A percentile compares a stretch with the other conserved stretches of the same genome.
Conservation (phyloP, 2,329 filamentous ascomycete genomes). For the Myriosclerotinia duriaeana region DNA sequence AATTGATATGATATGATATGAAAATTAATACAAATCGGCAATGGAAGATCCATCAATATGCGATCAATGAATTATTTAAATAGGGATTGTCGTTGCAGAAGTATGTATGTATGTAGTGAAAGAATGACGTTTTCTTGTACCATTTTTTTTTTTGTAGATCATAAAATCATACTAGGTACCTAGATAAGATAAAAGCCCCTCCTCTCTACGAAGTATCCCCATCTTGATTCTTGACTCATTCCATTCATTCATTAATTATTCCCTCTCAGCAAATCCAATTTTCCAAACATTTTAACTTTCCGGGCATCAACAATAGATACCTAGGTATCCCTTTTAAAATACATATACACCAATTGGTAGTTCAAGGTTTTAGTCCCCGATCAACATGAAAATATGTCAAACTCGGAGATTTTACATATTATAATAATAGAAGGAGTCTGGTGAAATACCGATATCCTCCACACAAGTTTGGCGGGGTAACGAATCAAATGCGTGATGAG, state of each 20-base stretch:
- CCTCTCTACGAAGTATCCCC: too few species aligned
- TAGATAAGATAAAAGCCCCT: too few species aligned
- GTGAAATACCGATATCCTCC: too few species aligned
- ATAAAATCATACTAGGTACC: too few species aligned
- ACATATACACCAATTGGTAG: too few species aligned
- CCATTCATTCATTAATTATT: too few species aligned
- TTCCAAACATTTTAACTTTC: slow-evolving; percentile 1
- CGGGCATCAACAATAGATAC: slow-evolving; percentile 4
- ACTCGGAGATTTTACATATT: not conserved
- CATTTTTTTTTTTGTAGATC: not conserved
- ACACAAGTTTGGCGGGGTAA: slow-evolving; percentile 2
- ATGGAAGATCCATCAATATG: too few species aligned
- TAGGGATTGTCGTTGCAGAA: too few species aligned
- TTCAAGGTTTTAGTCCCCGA: too few species aligned
- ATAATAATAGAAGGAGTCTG: not conserved
- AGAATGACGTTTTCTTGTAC: too few species aligned
- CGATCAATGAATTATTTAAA: too few species aligned
- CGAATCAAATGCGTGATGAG: not conserved
- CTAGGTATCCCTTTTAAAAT: not conserved
- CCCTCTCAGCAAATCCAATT: slow-evolving; percentile 7
- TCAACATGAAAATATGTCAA: not conserved
- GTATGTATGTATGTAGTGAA: too few species aligned
- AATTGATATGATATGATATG: not conserved
- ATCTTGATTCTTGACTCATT: slow-evolving; percentile 1
- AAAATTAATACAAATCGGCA: not conserved